Base-by-base conservation (phyloP, 306 rosid genomes). In the Clitoria ternatea region DNA sequence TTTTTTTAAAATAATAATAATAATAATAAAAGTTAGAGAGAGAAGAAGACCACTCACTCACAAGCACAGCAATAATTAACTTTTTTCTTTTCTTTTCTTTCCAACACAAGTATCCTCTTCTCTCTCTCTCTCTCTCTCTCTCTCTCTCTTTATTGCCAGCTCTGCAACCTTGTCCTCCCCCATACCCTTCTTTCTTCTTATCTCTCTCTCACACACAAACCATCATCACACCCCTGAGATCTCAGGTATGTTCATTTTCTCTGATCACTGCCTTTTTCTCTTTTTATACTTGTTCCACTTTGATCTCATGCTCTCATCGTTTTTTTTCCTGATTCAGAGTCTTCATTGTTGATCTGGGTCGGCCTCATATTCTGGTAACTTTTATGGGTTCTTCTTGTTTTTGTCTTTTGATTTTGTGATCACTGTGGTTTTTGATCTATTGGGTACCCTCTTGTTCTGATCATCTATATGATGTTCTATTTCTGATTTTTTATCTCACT, bases 141-240 rank as follows among this genome's bases (percentile, higher is more conserved):
- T 33, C 77, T 77, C 82, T 77, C 71, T 77, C 85, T 84, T 79
- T 83, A 75, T 84, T 95, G 96, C 99, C 96, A 95, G 96, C 96
- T 84, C 85, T 80, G 61, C 85, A 20, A 61, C 70, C 73, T 86
- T 83, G 89, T 85, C 87, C 86, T 81, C 81, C 80, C 80, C 85
- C 74, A 59, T 77, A 70, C 80, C 80, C 85, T 80, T 30, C 74
- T 72, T 64, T 42, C 39, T 47, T 45, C 57, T 82, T 65, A 22
- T 78, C 74, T 74, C 54, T 79, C 19, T 32, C 84, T 54, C 77
- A 3, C 74, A 0, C 72, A 10, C 63, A 24, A 39, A 33, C 79
- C 70, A 19, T 67, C 76, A 71, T 78, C 74, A 64, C 75, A 32
- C 37, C 37, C n/a, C 77, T 63, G 80, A 80, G 83, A 83, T 88